Base-by-base conservation (phyloP, 352 stramenopile species). In the Elongisporangium senticosum region DNA sequence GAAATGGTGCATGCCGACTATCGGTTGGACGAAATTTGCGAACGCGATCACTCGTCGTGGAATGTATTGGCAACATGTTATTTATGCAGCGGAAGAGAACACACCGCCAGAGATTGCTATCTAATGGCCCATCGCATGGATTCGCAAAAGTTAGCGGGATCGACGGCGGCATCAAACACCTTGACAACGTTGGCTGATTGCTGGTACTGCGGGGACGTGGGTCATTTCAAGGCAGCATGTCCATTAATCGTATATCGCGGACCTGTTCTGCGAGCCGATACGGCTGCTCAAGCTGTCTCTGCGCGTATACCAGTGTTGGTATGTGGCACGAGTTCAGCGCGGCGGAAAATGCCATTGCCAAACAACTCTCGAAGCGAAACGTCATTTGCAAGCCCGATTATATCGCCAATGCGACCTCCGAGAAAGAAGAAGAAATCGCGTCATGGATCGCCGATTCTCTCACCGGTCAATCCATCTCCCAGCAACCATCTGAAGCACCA, bases 191-290 rank as follows among this genome's bases (percentile, higher is more conserved):
- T 82, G 19, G 68, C 68, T 1, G 79, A 90, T 33, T 93, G 83
- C 64, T 93, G 83, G 83, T 93, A 93, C 53, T 93, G 83, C 48
- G 83, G 83, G 6, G 75, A 81, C 40, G 68, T 75, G 19, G 80
- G 81, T 0, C 83, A 93, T 58, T 85, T 85, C 59, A 93, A 93
- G 64, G 73, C 75, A 19, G 70, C 80, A 58, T 93, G 80, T 51
- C 83, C 33, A 43, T 17, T 43, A 15, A 43, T 43, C 13, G 33
- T 43, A 15, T 43, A 14, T 17, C 33, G 33, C 11, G 33, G 33
- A 17, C 33, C 33, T 43, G 33, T 2, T 17, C 33, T 17, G 8
- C 33, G 13, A 43, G 33, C 11, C 11, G 11, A 43, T 17, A 43
- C 33, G 63, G 58, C 51, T 55, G 17, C 39, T 50, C 19, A 24